A percentile compares a stretch with the other conserved stretches of the same genome.
These are phyloP conservation scores for Talaromyces wortmannii DNA, from an alignment of 495 filamentous ascomycete genomes.

Conservation along the genomic window DNA sequence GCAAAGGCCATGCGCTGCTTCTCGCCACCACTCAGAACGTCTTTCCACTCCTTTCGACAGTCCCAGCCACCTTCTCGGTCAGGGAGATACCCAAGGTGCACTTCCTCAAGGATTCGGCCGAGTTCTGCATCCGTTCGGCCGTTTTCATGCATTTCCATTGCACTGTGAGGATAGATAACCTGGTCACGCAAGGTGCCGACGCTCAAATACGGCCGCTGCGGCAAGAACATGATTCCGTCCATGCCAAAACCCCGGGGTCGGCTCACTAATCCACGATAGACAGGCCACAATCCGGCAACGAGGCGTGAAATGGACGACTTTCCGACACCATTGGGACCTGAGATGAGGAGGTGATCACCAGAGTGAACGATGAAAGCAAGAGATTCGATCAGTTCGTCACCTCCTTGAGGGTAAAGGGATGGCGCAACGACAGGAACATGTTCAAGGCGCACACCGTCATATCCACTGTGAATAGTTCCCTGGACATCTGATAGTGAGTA, in stretches of 20 bases:
- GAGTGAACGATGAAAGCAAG: constrained; percentile 81
- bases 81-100: constrained; percentile 80
- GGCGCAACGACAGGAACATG: constrained; percentile 91
- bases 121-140: constrained; percentile 69
- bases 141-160: constrained; percentile 84
- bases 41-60: constrained; percentile 95
- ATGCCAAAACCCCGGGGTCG: constrained; percentile 72
- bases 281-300: constrained; percentile 91
- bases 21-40: constrained; percentile 93
- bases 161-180: constrained; percentile 95
- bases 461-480: constrained; percentile 87
- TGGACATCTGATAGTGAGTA: constrained; percentile 87
- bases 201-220: constrained; percentile 88
- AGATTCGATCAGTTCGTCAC: constrained; percentile 83
- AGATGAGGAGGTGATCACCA: constrained; percentile 91
- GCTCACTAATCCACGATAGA: constrained; percentile 86
- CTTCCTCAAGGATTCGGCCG: constrained; percentile 69
- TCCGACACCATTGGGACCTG: constrained; percentile 90
- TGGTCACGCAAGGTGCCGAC: constrained; percentile 95
- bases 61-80: constrained; percentile 96
- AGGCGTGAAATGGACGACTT: constrained; percentile 88
- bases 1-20: constrained; percentile 94
- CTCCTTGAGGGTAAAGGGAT: constrained; percentile 67
- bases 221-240: constrained; percentile 97
- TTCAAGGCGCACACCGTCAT: constrained; percentile 90